Percentiles rank a stretch among this genome's conserved stretches.
Evolutionary conservation across 768 basidiomycete genomes (phyloP).

Genomic region (Boletellus sp.): DNA sequence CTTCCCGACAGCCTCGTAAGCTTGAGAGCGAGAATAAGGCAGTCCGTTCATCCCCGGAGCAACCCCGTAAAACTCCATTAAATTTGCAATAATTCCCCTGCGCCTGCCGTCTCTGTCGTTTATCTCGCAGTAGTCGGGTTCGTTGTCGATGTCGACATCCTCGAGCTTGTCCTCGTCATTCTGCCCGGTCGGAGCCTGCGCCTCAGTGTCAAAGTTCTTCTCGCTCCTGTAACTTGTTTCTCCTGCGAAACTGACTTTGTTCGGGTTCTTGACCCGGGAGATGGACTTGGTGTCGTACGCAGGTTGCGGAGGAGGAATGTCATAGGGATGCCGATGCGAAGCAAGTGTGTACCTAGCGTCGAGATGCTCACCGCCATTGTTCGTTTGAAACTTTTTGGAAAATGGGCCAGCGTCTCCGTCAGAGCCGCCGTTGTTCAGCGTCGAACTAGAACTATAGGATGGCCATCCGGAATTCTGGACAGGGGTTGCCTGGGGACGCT

Average conservation of each 20-base stretch:
- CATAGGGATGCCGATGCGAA: constrained; percentile 59
- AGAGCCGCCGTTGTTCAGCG: constrained; percentile 28
- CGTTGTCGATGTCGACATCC: constrained; percentile 10
- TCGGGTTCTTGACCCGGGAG: constrained; percentile 12
- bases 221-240: constrained; percentile 13
- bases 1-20: constrained; percentile 15
- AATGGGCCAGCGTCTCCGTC: constrained; percentile 20
- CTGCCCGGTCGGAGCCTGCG: constrained; percentile 10
- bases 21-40: constrained; percentile 24
- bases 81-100: constrained; percentile 28
- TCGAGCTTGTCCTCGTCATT: constrained; percentile 18
- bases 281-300: constrained; percentile 32
- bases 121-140: constrained; percentile 12
- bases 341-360: constrained; percentile 46
- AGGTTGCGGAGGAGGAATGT: constrained; percentile 51
- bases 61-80: constrained; percentile 32
- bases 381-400: constrained; percentile 12
- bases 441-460: constrained; percentile 38
- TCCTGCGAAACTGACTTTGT: constrained; percentile 42
- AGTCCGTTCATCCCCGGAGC: constrained; percentile 20
- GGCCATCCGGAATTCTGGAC: constrained; percentile 23
- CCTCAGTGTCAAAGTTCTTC: constrained; percentile 22
- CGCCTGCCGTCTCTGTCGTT: constrained; percentile 24
- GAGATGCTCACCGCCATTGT: constrained; percentile 20
- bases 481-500: constrained; percentile 16